Base-by-base conservation (phyloP, 2,329 filamentous ascomycete species). In the Neurospora sp. region DNA sequence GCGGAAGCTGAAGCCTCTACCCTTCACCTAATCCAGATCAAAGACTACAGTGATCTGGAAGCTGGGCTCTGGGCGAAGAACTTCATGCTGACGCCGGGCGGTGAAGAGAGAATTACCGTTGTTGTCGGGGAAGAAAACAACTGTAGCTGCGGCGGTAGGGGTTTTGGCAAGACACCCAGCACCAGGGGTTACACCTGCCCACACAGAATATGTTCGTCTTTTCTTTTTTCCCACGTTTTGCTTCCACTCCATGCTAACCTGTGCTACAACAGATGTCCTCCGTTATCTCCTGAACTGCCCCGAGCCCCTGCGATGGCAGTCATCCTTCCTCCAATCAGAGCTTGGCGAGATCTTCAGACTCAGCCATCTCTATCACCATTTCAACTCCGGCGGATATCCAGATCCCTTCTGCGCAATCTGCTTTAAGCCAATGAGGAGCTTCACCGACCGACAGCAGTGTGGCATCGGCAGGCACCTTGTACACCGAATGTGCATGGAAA, bases 71-170 rank as follows among this genome's bases (percentile, higher is more conserved):
- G n/a, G 41, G 0, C 1, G 1, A 46, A 46, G 1, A 19, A n/a
- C n/a, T 46, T 46, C 41, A 46, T 3, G n/a, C 41, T 46, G n/a
- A 46, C 41, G n/a, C 2, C 41, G 41, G 41, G 4, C 4, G n/a
- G n/a, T 19, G 10, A 46, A 46, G 41, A 46, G 17, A n/a, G 3
- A 10, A 5, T 46, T 6, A 46, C n/a, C n/a, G 41, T 46, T 2
- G 41, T 23, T 2, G n/a, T 46, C 0, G 15, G 41, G 0, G 41
- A 46, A 0, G n/a, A 46, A 11, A 1, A 0, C 1, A 46, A 46
- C n/a, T 23, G 41, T 3, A 46, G 41, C n/a, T 46, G 41, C n/a
- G 41, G 41, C 0, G 41, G 41, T 2, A 46, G 41, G 3, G 41
- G n/a, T 0, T 46, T 2, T 17, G n/a, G 41, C 4, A 46, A 46